Conservation (phyloP, 1,139 yeast species). For the Suhomyces choctaworum region DNA sequence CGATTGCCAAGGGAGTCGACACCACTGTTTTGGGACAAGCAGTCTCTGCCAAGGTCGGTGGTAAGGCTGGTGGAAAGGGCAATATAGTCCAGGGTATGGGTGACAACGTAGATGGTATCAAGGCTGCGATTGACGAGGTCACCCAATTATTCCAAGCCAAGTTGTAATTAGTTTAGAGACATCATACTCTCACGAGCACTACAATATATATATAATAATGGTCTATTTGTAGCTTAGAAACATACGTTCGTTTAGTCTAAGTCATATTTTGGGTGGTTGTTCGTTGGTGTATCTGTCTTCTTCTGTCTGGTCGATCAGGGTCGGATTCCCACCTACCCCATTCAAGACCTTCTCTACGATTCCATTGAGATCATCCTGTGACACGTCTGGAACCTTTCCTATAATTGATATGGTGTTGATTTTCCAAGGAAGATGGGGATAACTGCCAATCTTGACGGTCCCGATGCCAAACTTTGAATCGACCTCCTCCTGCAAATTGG, state of each 20-base stretch:
- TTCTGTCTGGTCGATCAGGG: constrained; percentile 53
- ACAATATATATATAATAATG: constrained; percentile 7
- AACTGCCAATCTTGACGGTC: constrained; percentile 71
- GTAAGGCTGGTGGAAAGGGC: constrained; percentile 98
- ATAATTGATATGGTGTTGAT: constrained; percentile 71
- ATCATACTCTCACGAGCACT: constrained; percentile 1
- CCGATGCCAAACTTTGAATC: constrained; percentile 34
- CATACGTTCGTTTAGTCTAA: neutral
- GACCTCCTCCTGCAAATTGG: constrained; percentile 51
- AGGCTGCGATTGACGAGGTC: constrained; percentile 71
- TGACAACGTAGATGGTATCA: constrained; percentile 68
- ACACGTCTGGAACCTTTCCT: constrained; percentile 42
- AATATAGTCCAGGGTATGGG: constrained; percentile 97
- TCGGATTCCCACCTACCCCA: constrained; percentile 49
- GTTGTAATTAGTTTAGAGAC: constrained; percentile 24
- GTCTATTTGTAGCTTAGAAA: no score
- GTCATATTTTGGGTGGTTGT: constrained; percentile 7
- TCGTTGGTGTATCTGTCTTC: constrained; percentile 39
- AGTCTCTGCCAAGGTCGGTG: constrained; percentile 80
- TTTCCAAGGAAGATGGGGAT: constrained; percentile 70
- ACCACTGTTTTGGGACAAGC: constrained; percentile 74
- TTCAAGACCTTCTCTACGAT: constrained; percentile 49
- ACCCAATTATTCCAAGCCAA: constrained; percentile 59
- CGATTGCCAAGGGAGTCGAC: constrained; percentile 68
- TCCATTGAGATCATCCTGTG: constrained; percentile 32